Evolutionary conservation across 1,139 yeast genomes (phyloP).

Genomic region (Hansenula lynferdii): DNA sequence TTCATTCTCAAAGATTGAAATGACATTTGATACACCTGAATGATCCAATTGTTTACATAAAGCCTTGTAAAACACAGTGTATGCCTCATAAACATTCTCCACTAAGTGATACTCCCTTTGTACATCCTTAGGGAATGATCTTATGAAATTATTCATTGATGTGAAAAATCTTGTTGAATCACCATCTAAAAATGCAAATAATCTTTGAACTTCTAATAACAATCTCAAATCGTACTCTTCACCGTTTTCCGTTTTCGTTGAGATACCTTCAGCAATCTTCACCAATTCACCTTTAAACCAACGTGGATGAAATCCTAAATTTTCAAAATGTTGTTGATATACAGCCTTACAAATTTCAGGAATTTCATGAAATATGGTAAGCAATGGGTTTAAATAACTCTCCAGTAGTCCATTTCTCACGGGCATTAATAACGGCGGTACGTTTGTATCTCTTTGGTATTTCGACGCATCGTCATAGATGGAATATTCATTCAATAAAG

Average conservation of each 20-base stretch:
- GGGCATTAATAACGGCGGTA: constrained; percentile 35
- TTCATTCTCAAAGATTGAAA: constrained; percentile 10
- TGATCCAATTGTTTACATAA: constrained; percentile 18
- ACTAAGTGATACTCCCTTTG: constrained; percentile 12
- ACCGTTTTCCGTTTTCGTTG: constrained; percentile 8
- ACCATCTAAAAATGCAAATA: constrained; percentile 39
- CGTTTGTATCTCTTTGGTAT: constrained; percentile 10
- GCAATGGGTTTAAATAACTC: constrained; percentile 35
- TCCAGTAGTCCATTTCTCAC: constrained; percentile 22
- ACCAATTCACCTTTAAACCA: constrained; percentile 39
- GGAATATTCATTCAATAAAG: no score
- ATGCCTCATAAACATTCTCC: constrained; percentile 18
- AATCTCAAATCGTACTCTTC: constrained; percentile 18
- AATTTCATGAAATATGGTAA: constrained; percentile 37
- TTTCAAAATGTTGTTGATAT: constrained; percentile 28
- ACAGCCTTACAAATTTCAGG: constrained; percentile 34
- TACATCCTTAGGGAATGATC: constrained; percentile 22
- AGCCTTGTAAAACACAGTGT: constrained; percentile 22
- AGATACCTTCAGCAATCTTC: constrained; percentile 12
- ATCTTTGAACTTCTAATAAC: constrained; percentile 36
- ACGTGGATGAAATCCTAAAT: constrained; percentile 33
- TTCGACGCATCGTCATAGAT: constrained; percentile 27
- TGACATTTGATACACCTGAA: constrained; percentile 13
- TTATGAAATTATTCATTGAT: constrained; percentile 30
- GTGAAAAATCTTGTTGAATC: constrained; percentile 35